Conservation (phyloP, 2,329 filamentous ascomycete genomes). For the Ceratocystis eucalypticola region DNA sequence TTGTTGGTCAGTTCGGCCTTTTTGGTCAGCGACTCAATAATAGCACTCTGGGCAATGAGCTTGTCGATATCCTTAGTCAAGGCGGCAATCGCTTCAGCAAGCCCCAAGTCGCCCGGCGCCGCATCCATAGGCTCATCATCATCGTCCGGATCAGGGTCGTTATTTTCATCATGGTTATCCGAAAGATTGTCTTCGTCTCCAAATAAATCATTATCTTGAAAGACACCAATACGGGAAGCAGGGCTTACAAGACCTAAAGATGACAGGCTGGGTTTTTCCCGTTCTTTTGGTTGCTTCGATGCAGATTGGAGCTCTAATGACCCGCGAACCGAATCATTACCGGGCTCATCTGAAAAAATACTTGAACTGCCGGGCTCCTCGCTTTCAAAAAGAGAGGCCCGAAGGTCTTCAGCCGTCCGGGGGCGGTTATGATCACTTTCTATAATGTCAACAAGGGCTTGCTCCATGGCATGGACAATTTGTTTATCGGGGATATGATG, state of each 20-base stretch:
- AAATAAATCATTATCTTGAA: slow-evolving; percentile 86
- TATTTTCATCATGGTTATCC: slow-evolving; percentile 68
- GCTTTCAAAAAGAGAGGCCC: slow-evolving; percentile 52
- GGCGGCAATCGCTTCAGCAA: slow-evolving; percentile 81
- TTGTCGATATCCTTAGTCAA: slow-evolving; percentile 87
- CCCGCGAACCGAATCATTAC: slow-evolving; percentile 41
- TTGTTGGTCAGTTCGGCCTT: slow-evolving; percentile 98
- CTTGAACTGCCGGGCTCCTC: slow-evolving; percentile 27
- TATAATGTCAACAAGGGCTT: slow-evolving; percentile 83
- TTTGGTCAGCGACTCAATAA: slow-evolving; percentile 78
- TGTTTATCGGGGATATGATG: slow-evolving; percentile 54
- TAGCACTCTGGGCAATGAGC: slow-evolving; percentile 71
- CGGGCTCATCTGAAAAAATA: slow-evolving; percentile 17
- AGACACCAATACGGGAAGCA: slow-evolving; percentile 79
- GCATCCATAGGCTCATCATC: slow-evolving; percentile 85
- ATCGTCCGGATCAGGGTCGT: slow-evolving; percentile 43
- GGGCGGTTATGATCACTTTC: slow-evolving; percentile 49
- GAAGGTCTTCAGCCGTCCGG: slow-evolving; percentile 49
- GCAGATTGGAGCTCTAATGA: slow-evolving; percentile 40
- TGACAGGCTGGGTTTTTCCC: slow-evolving; percentile 69
- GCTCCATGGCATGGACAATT: slow-evolving; percentile 85
- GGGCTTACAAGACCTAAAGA: slow-evolving; percentile 83
- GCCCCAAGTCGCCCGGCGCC: slow-evolving; percentile 80
- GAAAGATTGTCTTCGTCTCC: slow-evolving; percentile 74
- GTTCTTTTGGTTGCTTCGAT: slow-evolving; percentile 30